A percentile compares a stretch with the other conserved stretches of the same genome.
Evolutionary conservation across 176 grass and related monocot species (phyloP).

Genomic region (Aegilops tauschii): DNA sequence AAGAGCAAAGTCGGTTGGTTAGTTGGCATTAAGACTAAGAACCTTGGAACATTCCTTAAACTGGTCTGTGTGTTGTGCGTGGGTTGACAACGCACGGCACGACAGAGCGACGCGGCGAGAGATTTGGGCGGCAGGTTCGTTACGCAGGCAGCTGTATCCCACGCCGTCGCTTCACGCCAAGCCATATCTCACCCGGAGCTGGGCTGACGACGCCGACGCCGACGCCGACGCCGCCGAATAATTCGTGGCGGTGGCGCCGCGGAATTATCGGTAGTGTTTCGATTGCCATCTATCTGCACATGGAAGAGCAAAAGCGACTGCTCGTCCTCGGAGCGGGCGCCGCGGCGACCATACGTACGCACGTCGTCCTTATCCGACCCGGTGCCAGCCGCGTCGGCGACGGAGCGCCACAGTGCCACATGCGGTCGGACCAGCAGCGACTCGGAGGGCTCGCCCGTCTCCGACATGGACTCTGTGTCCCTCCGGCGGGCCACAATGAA

Average conservation of each 20-base stretch:
- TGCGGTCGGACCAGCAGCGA: no score
- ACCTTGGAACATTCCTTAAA: background rate
- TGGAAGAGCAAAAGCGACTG: background rate
- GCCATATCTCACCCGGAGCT: background rate
- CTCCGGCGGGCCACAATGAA: no score
- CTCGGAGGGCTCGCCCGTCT: no score
- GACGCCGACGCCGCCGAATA: background rate
- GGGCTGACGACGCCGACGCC: no score
- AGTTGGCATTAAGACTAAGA: background rate
- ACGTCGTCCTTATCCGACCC: no score
- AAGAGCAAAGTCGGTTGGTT: background rate
- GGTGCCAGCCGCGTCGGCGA: no score
- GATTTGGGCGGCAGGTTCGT: background rate
- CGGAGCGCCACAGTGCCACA: no score
- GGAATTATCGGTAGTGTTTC: no score
- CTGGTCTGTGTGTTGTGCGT: background rate
- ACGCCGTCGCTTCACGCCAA: background rate
- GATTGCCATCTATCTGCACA: background rate
- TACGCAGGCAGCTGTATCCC: background rate
- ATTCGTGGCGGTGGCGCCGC: background rate
- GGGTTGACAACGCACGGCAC: slow-evolving; percentile 3
- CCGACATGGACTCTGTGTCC: no score
- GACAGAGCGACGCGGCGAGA: background rate
- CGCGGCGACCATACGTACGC: no score
- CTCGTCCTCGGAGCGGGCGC: background rate